Conservation (phyloP, 345 rosid species). For the Citrus glauca region DNA sequence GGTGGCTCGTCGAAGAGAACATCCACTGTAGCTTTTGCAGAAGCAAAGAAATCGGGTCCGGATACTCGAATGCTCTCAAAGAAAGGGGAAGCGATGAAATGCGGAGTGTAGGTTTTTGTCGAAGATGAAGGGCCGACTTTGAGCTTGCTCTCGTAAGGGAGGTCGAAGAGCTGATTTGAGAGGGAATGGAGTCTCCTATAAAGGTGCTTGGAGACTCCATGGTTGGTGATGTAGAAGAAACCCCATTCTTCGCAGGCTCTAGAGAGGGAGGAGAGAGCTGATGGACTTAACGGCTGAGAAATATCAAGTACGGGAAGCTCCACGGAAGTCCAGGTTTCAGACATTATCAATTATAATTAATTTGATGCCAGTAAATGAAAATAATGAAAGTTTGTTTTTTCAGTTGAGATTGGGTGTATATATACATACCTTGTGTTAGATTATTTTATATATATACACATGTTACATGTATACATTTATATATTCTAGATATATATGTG, state of each 20-base stretch:
- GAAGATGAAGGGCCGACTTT: constrained; percentile 11
- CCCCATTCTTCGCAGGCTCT: constrained; percentile 25
- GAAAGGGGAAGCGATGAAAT: constrained; percentile 25
- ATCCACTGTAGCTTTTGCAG: constrained; percentile 13
- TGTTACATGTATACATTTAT: background rate
- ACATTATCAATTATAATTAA: background rate
- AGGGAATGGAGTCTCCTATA: constrained; percentile 10
- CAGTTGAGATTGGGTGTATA: constrained; percentile 7
- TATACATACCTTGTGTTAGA: background rate
- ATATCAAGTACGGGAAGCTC: constrained; percentile 19
- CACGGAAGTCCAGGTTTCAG: constrained; percentile 1
- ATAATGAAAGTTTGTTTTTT: constrained; percentile 8
- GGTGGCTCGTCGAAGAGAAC: background rate
- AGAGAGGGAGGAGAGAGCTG: constrained; percentile 13
- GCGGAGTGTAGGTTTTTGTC: constrained; percentile 14
- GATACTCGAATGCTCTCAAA: constrained; percentile 22
- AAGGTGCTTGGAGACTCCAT: constrained; percentile 18
- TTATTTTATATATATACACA: no score
- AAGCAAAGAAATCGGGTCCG: constrained; percentile 16
- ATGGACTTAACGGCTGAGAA: constrained; percentile 13
- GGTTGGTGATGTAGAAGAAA: constrained; percentile 21
- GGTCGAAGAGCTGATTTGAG: constrained; percentile 12
- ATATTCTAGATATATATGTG: background rate
- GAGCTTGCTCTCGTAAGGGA: constrained; percentile 11
- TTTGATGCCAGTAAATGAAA: background rate